These are phyloP conservation scores for Penicillium fuscoglaucum DNA, from an alignment of 2,329 filamentous ascomycete genomes.

Conservation along the genomic window DNA sequence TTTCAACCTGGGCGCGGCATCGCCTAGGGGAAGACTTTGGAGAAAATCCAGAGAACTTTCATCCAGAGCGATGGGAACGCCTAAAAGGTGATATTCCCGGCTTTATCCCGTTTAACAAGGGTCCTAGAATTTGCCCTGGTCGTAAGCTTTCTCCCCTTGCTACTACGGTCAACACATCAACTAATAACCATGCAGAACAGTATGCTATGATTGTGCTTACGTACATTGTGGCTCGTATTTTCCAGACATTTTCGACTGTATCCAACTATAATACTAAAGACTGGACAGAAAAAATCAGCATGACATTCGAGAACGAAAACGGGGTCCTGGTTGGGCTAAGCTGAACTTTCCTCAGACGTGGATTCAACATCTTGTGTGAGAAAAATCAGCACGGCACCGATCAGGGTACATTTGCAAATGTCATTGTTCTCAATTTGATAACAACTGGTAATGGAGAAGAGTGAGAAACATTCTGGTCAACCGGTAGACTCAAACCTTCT, in stretches of 20 bases:
- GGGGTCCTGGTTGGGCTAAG: conserved; percentile 12
- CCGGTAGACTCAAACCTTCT: background rate
- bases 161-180: background rate
- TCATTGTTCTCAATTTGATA: background rate
- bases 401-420: background rate
- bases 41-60: background rate
- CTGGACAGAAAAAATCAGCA: conserved; percentile 16
- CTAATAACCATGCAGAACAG: conserved; percentile 7
- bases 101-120: background rate
- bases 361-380: background rate
- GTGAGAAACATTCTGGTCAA: background rate
- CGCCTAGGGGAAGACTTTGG: conserved; percentile 2
- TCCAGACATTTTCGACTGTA: conserved; percentile 17
- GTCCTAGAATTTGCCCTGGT: background rate
- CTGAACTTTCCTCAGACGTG: background rate
- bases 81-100: background rate
- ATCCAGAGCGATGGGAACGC: too few relatives aligned
- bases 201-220: conserved; percentile 17
- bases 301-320: conserved; percentile 19
- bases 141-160: background rate
- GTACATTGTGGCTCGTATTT: conserved; percentile 14
- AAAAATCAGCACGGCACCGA: background rate
- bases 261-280: conserved; percentile 8
- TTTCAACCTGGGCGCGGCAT: conserved; percentile 4
- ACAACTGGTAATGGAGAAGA: background rate